Percentiles rank a stretch among this genome's conserved stretches.
phyloP scores from a whole-genome alignment of 495 filamentous ascomycete species.

The Mycothermus thermophilus region DNA sequence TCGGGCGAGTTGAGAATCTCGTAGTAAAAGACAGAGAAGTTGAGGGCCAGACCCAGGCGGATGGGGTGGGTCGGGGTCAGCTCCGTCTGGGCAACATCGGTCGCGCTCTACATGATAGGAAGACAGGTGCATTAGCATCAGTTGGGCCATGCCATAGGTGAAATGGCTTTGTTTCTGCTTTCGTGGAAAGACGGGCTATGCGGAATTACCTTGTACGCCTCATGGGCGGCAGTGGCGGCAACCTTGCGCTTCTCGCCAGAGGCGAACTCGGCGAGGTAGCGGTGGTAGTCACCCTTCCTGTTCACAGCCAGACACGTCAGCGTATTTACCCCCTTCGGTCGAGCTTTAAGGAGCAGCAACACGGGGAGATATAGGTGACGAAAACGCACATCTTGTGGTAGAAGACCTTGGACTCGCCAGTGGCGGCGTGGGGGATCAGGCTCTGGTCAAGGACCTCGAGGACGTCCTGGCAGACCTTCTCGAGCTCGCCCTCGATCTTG shows the following conservation, averaged over 20 bases:
- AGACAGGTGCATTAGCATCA: too few relatives aligned
- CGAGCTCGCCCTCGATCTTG: conserved; percentile 97
- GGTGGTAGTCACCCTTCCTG: conserved; percentile 99
- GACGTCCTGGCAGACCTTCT: conserved; percentile 97
- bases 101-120: conserved; percentile 73
- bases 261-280: conserved; percentile 97
- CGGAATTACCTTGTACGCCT: conserved; percentile 84
- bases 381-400: conserved; percentile 99
- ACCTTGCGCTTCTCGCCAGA: conserved; percentile 98
- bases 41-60: conserved; percentile 92
- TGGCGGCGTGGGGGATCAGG: conserved; percentile 94
- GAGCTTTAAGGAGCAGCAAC: too few relatives aligned
- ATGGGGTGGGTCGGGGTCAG: conserved; percentile 97
- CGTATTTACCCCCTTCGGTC: neutral
- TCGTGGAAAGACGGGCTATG: neutral
- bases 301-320: conserved; percentile 7
- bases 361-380: too few relatives aligned
- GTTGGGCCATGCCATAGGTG: too few relatives aligned
- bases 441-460: conserved; percentile 89
- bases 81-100: conserved; percentile 94
- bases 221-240: conserved; percentile 89
- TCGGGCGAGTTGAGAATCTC: conserved; percentile 99
- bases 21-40: conserved; percentile 99
- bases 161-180: too few relatives aligned
- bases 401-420: conserved; percentile 98